Base-by-base conservation (phyloP, 192 early-diverging fungal species). In the Coemansia aciculifera region DNA sequence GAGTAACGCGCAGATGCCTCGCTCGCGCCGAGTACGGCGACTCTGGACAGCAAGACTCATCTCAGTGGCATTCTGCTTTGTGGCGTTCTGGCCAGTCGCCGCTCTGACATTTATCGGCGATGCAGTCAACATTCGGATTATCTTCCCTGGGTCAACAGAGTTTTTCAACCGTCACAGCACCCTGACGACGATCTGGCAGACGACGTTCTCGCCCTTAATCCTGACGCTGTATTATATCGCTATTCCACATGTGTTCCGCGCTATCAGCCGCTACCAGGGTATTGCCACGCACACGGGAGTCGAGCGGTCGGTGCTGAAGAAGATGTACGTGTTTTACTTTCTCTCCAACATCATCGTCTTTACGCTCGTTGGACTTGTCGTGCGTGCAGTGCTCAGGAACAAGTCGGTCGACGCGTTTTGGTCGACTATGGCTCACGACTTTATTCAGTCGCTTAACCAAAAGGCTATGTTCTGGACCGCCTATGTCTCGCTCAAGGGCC, bases 291-390 rank as follows among this genome's bases (percentile, higher is more conserved):
- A 88, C 57, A 88, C 91, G 7, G 87, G 84, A 7, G 83, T 88
- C 1, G 91, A 93, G 61, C 80, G 89, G 36, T 85, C 89, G 44
- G 87, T 90, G 9, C 72, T 93, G 48, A 80, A 85, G 39, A 92
- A 90, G 71, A 86, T 90, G 43, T 92, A 89, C 70, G 74, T 90
- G 23, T 92, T 91, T 71, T 90, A 89, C 68, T 84, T 91, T 13
- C 66, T 92, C 31, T 90, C 89, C 69, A 91, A 89, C 70, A 68
- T 92, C 27, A 63, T 90, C 56, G 81, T 90, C 13, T 89, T 88
- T 71, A 90, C 89, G 10, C 56, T 89, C 5, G 66, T 77, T 39
- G 70, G 75, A 8, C 57, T 83, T 5, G 66, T 83, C 9, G 72
- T 83, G 64, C 69, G 67, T 3, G 64, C 75, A 0, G 68, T 85